Conservation (phyloP, 2,329 filamentous ascomycete species). For the Ophiocordyceps camponoti-floridani region DNA sequence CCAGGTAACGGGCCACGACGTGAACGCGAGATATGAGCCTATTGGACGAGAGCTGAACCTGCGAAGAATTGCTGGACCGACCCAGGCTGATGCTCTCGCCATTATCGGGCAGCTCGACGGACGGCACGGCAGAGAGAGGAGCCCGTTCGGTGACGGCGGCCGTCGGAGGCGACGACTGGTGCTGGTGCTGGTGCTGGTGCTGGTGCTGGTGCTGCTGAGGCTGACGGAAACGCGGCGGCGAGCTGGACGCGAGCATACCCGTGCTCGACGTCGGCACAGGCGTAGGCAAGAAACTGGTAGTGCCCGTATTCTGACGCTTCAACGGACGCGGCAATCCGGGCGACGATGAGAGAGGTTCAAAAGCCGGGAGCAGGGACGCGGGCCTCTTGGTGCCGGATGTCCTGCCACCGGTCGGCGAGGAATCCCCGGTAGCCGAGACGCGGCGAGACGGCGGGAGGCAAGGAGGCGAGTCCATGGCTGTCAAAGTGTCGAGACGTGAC, state of each 20-base stretch:
- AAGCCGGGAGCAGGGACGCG: slow-evolving; percentile 56
- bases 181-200: slow-evolving; percentile 29
- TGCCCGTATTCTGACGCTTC: slow-evolving; percentile 44
- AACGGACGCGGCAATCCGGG: slow-evolving; percentile 49
- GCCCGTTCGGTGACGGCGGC: slow-evolving; percentile 46
- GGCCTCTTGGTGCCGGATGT: slow-evolving; percentile 35
- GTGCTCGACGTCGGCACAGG: slow-evolving; percentile 89
- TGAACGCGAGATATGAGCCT: slow-evolving; percentile 87
- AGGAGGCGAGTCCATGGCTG: slow-evolving; percentile 1
- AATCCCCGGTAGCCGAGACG: slow-evolving; percentile 5
- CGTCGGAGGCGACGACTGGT: slow-evolving; percentile 22
- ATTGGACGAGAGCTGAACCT: slow-evolving; percentile 85
- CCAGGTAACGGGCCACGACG: slow-evolving; percentile 71
- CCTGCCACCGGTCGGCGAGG: slow-evolving; percentile 11
- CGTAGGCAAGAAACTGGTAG: slow-evolving; percentile 60
- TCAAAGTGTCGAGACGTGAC: no score
- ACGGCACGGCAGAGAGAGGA: slow-evolving; percentile 70
- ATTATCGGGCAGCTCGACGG: slow-evolving; percentile 61
- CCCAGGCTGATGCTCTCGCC: slow-evolving; percentile 77
- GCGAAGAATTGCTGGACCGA: slow-evolving; percentile 84
- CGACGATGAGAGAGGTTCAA: slow-evolving; percentile 66
- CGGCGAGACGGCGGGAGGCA: background rate
- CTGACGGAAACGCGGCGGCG: slow-evolving; percentile 13
- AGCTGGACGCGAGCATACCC: slow-evolving; percentile 76
- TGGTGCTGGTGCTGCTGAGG: slow-evolving; percentile 34